These are phyloP conservation scores for Naganishia vishniacii DNA, from an alignment of 768 basidiomycete species.

Conservation along the genomic window DNA sequence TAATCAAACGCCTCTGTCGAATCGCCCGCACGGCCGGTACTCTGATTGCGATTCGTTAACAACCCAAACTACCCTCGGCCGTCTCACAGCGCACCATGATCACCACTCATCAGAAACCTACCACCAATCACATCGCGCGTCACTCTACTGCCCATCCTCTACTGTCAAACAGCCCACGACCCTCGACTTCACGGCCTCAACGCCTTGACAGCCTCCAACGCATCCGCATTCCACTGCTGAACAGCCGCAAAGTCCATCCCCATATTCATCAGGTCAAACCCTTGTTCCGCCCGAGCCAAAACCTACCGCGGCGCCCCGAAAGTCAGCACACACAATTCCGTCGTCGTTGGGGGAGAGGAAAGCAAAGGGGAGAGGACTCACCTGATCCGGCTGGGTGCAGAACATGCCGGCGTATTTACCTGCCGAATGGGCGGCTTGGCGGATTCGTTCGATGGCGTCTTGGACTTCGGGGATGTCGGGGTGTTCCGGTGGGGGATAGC, in stretches of 20 bases:
- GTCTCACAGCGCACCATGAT: no score
- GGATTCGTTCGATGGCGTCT: constrained; percentile 35
- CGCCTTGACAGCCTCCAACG: constrained; percentile 14
- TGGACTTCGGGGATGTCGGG: constrained; percentile 34
- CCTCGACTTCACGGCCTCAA: background rate
- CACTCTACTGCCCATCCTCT: no score
- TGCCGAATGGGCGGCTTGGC: constrained; percentile 32
- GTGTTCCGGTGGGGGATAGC: constrained; percentile 30
- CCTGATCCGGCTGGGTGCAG: constrained; percentile 30
- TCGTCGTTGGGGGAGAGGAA: background rate
- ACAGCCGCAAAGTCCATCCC: constrained; percentile 34
- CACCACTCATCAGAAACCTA: no score
- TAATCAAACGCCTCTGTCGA: no score
- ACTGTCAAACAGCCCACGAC: background rate
- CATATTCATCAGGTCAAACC: constrained; percentile 37
- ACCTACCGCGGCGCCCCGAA: constrained; percentile 22
- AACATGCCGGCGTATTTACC: constrained; percentile 34
- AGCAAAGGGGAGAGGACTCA: background rate
- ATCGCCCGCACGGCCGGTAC: no score
- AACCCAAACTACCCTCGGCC: no score
- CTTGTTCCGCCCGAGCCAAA: constrained; percentile 30
- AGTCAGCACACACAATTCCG: background rate
- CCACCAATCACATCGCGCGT: no score
- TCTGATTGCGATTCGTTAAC: no score
- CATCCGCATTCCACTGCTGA: constrained; percentile 30